Base-by-base conservation (phyloP, 2,329 filamentous ascomycete species). In the Pestalotiopsis sp. region DNA sequence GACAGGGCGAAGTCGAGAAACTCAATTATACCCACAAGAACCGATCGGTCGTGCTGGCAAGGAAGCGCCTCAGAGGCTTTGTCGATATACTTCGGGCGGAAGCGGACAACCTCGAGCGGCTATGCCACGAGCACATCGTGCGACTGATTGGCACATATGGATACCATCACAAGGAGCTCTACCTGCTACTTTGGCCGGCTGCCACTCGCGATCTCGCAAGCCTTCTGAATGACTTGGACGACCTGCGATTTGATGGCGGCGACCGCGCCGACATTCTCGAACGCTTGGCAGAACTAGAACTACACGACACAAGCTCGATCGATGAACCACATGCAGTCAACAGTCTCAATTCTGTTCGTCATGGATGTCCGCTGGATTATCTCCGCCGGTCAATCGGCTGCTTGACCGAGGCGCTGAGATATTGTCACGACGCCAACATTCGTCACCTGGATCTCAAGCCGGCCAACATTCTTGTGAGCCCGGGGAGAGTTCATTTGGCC, bases 361-460 rank as follows among this genome's bases (percentile, higher is more conserved):
- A 27, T 17, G 68, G 61, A 13, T 80, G 79, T 57, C 82, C 83
- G 1, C 72, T 84, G 4, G 77, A 80, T 20, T 85, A 82, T 69
- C 74, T 86, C 1, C 82, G 79, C 68, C 79, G 79, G 62, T 75
- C 82, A 27, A 78, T 84, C 39, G 84, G 84, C 13, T 86, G 84
- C 68, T 77, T 84, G 58, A 80, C 82, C n/a, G 78, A 79, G 14
- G 82, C 82, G 4, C 76, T 84, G 68, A 77, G 80, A 1, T 80
- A 83, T 68, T 83, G 81, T 67, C 83, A 84, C 71, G 72, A 75
- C 17, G 78, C 81, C 62, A 76, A 81, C 20, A 81, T 85, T 13
- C 78, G 84, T 25, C 83, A 86, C 70, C 79, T 83, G 4, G 82
- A 86, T 66, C 80, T 86, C 45, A 85, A 86, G 69, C 84, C 84